Evolutionary conservation across 2,329 filamentous ascomycete genomes (phyloP), one percentile per base, ranked within the genome.

Genomic region (Xylaria sp.): DNA sequence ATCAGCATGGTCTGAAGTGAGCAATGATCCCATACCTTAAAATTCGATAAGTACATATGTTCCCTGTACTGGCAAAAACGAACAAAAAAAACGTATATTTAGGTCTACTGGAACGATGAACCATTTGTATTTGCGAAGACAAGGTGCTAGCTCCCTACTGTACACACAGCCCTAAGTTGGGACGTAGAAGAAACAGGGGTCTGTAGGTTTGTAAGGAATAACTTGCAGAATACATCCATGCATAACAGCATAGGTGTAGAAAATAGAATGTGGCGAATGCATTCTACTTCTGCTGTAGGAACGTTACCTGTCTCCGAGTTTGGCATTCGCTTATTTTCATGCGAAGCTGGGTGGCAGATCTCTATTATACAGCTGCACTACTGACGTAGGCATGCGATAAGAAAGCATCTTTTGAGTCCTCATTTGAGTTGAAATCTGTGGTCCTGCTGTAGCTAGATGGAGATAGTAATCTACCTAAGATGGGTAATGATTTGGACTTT

Each of bases 211-310:
- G 21, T 2, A 23, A 55, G 53, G 53, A 55, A 55, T 55, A 37
- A 9, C 27, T 57, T 42, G 54, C 54, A 57, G 51, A 35, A 37
- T 29, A 27, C 48, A 54, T 54, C 51, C 51, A 55, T 53, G 21
- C 23, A 50, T 9, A 3, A 23, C 12, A 53, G 29, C 25, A 18
- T 37, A n/a, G 0, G 13, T 18, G 54, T 27, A 57, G 54, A 57
- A 40, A 57, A 59, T 59, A 32, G 55, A 59, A 44, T 32, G 57
- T 47, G 57, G 57, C 57, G n/a, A 60, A 48, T n/a, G 55, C 23
- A 47, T 57, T 40, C 53, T 42, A 42, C 9, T 57, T 40, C 53
- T 42, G 40, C 3, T 8, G 21, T 32, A 21, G 13, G 50, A 53
- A 9, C 25, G 27, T 32, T 53, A 57, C 32, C 18, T 57, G 21